A percentile compares a stretch with the other conserved stretches of the same genome.
phyloP scores from a whole-genome alignment of 1,284 basidiomycete genomes.

The Flammula alnicola region DNA sequence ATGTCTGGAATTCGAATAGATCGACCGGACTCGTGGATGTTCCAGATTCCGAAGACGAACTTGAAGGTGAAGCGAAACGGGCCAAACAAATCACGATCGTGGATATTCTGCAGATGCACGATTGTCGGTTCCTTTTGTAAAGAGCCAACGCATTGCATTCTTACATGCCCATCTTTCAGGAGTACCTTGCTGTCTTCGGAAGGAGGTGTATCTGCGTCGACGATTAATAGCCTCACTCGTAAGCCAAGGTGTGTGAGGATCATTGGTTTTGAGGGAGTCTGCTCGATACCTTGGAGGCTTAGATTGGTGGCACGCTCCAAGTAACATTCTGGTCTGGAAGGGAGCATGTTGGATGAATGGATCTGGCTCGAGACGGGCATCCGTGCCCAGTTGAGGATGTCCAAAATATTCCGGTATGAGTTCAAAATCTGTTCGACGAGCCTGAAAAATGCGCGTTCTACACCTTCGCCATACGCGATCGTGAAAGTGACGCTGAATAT shows the following conservation, averaged over 20 bases:
- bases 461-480: constrained; percentile 11
- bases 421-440: not conserved
- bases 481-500: constrained; percentile 6
- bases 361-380: not conserved
- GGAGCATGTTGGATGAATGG: not conserved
- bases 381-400: not conserved
- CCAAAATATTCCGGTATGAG: not conserved
- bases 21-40: not conserved
- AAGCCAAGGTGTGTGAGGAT: not conserved
- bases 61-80: constrained; percentile 1
- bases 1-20: too few relatives aligned
- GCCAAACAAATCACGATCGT: not conserved
- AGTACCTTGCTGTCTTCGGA: too few relatives aligned
- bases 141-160: too few relatives aligned
- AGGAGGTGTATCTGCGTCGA: too few relatives aligned
- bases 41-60: constrained; percentile 1
- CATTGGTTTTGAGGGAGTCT: not conserved
- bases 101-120: too few relatives aligned
- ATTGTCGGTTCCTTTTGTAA: too few relatives aligned
- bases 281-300: too few relatives aligned
- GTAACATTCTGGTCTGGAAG: not conserved
- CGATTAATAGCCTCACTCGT: too few relatives aligned
- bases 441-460: constrained; percentile 5
- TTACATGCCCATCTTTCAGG: too few relatives aligned
- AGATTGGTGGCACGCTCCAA: too few relatives aligned